Conservation (phyloP, 208 protist genomes). For the Trypanosoma cruzi region DNA sequence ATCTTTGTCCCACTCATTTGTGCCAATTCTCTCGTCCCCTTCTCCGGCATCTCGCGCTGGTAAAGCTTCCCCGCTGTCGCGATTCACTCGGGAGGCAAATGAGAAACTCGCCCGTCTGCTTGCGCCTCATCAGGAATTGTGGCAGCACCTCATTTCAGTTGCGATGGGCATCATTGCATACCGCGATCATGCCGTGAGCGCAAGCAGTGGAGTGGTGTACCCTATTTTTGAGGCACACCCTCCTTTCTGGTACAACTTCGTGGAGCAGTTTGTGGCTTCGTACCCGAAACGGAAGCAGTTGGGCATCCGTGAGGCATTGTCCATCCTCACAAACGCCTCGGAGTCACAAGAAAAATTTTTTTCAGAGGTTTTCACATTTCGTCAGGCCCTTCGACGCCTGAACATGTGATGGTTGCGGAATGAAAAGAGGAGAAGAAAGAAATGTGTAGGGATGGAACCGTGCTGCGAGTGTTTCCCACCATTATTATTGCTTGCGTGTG, state of each 20-base stretch:
- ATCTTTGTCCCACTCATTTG: not conserved
- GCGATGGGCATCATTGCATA: constrained; percentile 87
- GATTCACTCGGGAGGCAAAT: constrained; percentile 36
- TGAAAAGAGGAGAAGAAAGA: too few species aligned
- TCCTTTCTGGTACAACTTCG: constrained; percentile 79
- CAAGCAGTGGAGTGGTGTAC: constrained; percentile 73
- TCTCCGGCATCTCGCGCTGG: not conserved
- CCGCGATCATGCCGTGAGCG: constrained; percentile 75
- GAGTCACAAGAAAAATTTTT: constrained; percentile 81
- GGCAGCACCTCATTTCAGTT: constrained; percentile 64
- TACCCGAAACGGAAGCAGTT: constrained; percentile 70
- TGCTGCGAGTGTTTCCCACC: too few species aligned
- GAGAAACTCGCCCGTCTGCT: constrained; percentile 57
- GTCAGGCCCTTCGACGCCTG: constrained; percentile 64
- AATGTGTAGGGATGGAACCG: too few species aligned
- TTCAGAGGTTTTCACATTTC: constrained; percentile 80
- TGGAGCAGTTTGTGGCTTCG: constrained; percentile 64
- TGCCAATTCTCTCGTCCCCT: not conserved
- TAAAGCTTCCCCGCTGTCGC: not conserved
- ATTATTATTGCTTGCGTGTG: too few species aligned
- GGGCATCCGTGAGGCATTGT: constrained; percentile 68
- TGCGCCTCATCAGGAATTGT: constrained; percentile 69
- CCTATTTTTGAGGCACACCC: constrained; percentile 86
- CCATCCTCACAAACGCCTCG: constrained; percentile 53
- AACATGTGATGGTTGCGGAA: constrained; percentile 11